Conservation (phyloP, 371 early-diverging fungal species). For the Mucor piriformis region DNA sequence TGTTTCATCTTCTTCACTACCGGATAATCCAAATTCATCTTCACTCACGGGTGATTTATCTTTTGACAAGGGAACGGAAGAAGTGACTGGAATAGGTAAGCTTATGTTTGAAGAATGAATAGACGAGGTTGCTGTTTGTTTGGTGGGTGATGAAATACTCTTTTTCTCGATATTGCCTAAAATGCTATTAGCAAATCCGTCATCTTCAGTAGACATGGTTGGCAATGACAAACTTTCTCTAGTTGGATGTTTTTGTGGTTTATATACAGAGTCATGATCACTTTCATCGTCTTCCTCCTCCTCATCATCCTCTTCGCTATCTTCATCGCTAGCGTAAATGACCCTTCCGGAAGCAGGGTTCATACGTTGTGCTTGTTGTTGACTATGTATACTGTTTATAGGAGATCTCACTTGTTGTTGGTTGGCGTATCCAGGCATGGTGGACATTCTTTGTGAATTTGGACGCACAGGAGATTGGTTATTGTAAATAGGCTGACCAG, state of each 20-base stretch:
- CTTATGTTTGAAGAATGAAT: neutral
- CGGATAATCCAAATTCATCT: slow-evolving; percentile 12
- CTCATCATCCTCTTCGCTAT: slow-evolving; percentile 42
- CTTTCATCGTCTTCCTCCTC: slow-evolving; percentile 32
- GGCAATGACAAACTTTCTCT: slow-evolving; percentile 11
- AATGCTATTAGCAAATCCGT: slow-evolving; percentile 15
- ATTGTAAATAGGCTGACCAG: slow-evolving; percentile 6
- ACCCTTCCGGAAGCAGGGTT: slow-evolving; percentile 12
- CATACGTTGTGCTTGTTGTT: slow-evolving; percentile 1
- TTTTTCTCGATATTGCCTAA: slow-evolving; percentile 17
- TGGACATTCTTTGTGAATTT: slow-evolving; percentile 11
- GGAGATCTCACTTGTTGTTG: slow-evolving; percentile 7
- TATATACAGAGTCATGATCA: slow-evolving; percentile 34
- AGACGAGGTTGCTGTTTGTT: neutral
- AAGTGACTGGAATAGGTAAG: neutral
- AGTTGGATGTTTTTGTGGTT: slow-evolving; percentile 2
- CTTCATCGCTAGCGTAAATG: slow-evolving; percentile 49
- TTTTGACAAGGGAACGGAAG: neutral
- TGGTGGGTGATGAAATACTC: neutral
- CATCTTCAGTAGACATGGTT: slow-evolving; percentile 10
- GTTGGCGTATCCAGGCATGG: slow-evolving; percentile 8
- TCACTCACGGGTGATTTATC: neutral
- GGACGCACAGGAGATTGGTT: neutral
- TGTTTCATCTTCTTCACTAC: slow-evolving; percentile 8
- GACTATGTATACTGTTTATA: neutral